These are phyloP conservation scores for Peribolospora baueri DNA, from an alignment of 768 basidiomycete species.

Conservation along the genomic window DNA sequence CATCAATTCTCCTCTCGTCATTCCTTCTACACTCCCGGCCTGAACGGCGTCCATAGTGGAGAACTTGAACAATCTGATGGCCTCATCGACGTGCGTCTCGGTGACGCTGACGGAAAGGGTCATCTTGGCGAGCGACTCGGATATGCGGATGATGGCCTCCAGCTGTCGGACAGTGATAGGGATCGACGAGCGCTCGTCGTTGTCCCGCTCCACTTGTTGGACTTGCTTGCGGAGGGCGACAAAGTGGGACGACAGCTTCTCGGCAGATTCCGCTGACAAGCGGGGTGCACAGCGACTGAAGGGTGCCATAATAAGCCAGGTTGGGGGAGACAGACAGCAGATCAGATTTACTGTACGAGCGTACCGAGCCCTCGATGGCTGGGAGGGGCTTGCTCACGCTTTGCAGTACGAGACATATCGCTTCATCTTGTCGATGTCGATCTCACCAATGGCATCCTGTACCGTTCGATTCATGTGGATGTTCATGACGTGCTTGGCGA, in stretches of 20 bases:
- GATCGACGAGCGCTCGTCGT: constrained; percentile 90
- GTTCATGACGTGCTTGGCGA: constrained; percentile 94
- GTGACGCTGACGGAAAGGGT: constrained; percentile 65
- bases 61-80: constrained; percentile 91
- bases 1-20: constrained; percentile 72
- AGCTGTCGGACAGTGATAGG: constrained; percentile 96
- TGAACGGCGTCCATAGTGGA: constrained; percentile 98
- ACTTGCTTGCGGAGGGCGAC: constrained; percentile 79
- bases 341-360: background rate
- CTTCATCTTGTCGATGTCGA: constrained; percentile 95
- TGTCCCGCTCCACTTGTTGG: constrained; percentile 83
- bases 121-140: constrained; percentile 85
- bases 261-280: constrained; percentile 73
- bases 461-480: constrained; percentile 82
- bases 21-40: constrained; percentile 63
- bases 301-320: background rate
- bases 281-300: constrained; percentile 84
- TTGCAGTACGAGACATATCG: constrained; percentile 91
- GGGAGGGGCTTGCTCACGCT: constrained; percentile 28
- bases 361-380: background rate
- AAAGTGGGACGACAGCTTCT: constrained; percentile 89
- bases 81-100: constrained; percentile 87
- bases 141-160: constrained; percentile 96
- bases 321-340: background rate
- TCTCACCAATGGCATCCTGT: constrained; percentile 47